phyloP scores from a whole-genome alignment of 257 asterid genomes.

The Jacaranda copaia region DNA sequence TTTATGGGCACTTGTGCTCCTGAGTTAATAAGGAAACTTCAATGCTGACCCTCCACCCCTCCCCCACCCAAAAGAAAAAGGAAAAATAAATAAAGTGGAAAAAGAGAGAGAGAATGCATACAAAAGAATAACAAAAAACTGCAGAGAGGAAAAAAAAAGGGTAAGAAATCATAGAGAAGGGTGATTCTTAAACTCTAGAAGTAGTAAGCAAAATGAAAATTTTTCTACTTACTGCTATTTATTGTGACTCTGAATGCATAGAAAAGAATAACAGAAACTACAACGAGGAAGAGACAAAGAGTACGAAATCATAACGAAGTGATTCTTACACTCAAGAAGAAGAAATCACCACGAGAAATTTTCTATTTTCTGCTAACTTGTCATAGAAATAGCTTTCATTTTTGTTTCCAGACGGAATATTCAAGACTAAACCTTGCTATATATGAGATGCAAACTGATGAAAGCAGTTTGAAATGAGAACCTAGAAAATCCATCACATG shows the following conservation, averaged over 20 bases:
- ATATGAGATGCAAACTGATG: background rate
- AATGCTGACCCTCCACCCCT: background rate
- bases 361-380: background rate
- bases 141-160: too few species aligned
- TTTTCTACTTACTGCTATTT: background rate
- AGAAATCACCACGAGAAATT: background rate
- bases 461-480: background rate
- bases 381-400: background rate
- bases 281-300: background rate
- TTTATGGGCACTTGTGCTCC: slow-evolving; percentile 28
- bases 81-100: background rate
- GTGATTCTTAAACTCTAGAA: background rate
- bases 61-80: background rate
- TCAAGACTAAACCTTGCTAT: background rate
- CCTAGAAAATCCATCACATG: background rate
- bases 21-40: slow-evolving; percentile 5
- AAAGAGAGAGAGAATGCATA: background rate
- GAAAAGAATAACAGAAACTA: background rate
- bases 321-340: background rate
- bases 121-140: background rate
- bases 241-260: too few species aligned
- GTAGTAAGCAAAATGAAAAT: background rate
- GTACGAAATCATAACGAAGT: background rate
- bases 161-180: background rate
- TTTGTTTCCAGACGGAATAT: background rate